Evolutionary conservation across 2,329 filamentous ascomycete species (phyloP), one percentile per base, ranked within the genome.

Genomic region (Dothistroma septosporum): DNA sequence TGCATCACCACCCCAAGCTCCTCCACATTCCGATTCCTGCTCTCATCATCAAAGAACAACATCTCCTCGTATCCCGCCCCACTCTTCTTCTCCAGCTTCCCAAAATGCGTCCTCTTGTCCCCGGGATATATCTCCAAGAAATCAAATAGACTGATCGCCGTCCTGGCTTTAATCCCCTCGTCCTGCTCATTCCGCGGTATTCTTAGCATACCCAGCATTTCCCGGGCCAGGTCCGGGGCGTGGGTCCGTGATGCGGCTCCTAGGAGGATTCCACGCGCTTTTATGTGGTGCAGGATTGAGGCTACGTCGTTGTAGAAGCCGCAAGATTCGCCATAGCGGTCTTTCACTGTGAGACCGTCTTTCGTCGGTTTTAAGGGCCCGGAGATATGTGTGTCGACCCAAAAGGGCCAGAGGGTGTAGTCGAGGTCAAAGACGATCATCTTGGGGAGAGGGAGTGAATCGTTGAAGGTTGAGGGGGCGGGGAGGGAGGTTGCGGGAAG

Each of bases 391-490:
- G 92, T 96, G 79, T 97, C 94, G 50, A 96, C 88, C 93, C 93
- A 97, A 78, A 97, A 97, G 4, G 92, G 92, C 94, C 93, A 97
- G n/a, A 97, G 82, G 0, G 94, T 97, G 81, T 97, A 97, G 81
- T 97, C 93, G 64, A 97, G 85, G 75, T 97, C 94, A 78, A 97
- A 97, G 65, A 94, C 90, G 69, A 97, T 83, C 67, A 96, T 83
- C 63, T 87, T 86, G 0, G 92, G 92, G 1, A 96, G 83, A 0
- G 91, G 90, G 0, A 86, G 83, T 47, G 85, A 82, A 67, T 88
- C 85, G 62, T 77, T 84, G 76, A 88, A 86, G 12, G 84, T 86
- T 16, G 78, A 74, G 4, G 83, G 83, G 64, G 77, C 73, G 37
- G 70, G 67, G 5, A 74, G 70, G 22, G 72, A 70, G 22, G 72